Base-by-base conservation (phyloP, 805 yeast species). In the Saccharomycopsis amapae region DNA sequence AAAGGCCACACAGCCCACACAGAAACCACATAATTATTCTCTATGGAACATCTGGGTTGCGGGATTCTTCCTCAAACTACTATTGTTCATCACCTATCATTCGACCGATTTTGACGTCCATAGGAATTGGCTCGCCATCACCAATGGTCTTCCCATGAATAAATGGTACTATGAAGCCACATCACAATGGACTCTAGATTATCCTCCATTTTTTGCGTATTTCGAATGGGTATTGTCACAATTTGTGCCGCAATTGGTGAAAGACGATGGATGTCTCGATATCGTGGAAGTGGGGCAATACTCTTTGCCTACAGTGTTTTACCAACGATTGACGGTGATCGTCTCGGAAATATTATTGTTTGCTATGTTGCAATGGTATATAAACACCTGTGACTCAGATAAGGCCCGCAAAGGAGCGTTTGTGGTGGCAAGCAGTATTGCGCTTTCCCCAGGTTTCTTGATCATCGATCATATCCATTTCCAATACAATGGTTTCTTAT, bases 31-130 rank as follows among this genome's bases (percentile, higher is more conserved):
- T 41, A 71, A 63, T 51, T 73, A 68, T 58, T 75, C 85, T 1
- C 63, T 81, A 13, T 74, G 79, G 76, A 78, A 79, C 58, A 75
- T 79, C 17, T 79, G 83, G 76, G 74, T 81, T 7, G 82, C 85
- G 3, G 69, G 79, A 0, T 66, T 79, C 7, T 62, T 76, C 38
- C 63, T 81, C 35, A 81, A 81, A 53, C 60, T 81, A 9, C 66
- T 84, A 19, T 65, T 84, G n/a, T 73, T 78, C 44, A 80, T 84
- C 5, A 87, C 90, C 1, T 93, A 90, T 62, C 88, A 78, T 55
- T 89, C 97, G 10, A 93, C 97, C 1, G 98, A 93, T 62, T 90
- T 93, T 57, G 98, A 93, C 60, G 98, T 93, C 20, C 98, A 93
- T 62, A 69, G 98, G 48, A 93, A 93, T 59, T 93, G 98, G 98